Conservation (phyloP, 2,329 filamentous ascomycete genomes). For the Dothiorella sarmentorum region DNA sequence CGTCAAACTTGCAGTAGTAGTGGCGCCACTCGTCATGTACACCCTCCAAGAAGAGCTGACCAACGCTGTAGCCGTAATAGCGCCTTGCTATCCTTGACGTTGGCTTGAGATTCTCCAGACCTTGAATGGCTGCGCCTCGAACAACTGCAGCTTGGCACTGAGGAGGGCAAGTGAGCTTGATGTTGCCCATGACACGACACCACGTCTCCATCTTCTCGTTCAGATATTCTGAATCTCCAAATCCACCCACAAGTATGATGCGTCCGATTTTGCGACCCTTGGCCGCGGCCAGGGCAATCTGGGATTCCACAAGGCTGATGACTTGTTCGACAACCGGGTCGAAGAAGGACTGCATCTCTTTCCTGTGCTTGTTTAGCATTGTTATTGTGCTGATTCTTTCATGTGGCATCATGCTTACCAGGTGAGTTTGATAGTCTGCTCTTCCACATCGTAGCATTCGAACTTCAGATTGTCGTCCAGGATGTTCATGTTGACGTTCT, state of each 20-base stretch:
- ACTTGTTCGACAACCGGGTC: constrained; percentile 14
- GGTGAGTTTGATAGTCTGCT: constrained; percentile 5
- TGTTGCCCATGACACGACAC: neutral
- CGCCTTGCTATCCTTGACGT: neutral
- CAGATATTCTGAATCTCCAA: constrained; percentile 18
- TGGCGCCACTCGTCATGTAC: too few species aligned
- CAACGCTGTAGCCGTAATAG: constrained; percentile 5
- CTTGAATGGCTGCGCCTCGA: neutral
- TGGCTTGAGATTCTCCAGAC: neutral
- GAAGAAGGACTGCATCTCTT: constrained; percentile 9
- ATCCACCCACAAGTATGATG: constrained; percentile 20
- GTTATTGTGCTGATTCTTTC: too few species aligned
- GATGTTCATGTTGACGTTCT: neutral
- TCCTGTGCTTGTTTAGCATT: neutral
- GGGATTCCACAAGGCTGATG: neutral
- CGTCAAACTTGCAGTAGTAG: too few species aligned
- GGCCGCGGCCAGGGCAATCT: neutral
- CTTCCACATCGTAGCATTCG: constrained; percentile 1
- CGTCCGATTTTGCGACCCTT: neutral
- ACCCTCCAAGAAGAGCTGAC: too few species aligned
- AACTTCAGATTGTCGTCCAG: too few species aligned
- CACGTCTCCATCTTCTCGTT: neutral
- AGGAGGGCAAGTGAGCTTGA: constrained; percentile 10
- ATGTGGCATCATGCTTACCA: neutral
- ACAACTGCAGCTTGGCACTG: constrained; percentile 6